Evolutionary conservation across 345 rosid genomes (phyloP).

Genomic region (Brassica napus): Da-Ae NC_063448.1:15314501-15315000

Average conservation of each 20-base stretch:
- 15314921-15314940: conserved; percentile 24
- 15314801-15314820: conserved; percentile 21
- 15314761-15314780: not conserved
- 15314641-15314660: not conserved
- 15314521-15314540: not conserved
- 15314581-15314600: not conserved
- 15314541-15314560: not conserved
- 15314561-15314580: not conserved
- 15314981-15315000: conserved; percentile 52
- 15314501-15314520: not conserved
- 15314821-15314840: not conserved
- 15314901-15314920: conserved; percentile 19
- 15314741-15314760: too few relatives aligned
- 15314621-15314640: not conserved
- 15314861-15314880: not conserved
- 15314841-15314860: not conserved
- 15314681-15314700: not conserved
- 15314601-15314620: not conserved
- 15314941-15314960: conserved; percentile 23
- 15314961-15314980: conserved; percentile 30
- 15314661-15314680: not conserved
- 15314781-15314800: not conserved
- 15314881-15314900: conserved; percentile 22
- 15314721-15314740: not conserved
- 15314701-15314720: not conserved